Conservation (phyloP, 2,329 filamentous ascomycete species). For the Aspergillus quadrilineatus region DNA sequence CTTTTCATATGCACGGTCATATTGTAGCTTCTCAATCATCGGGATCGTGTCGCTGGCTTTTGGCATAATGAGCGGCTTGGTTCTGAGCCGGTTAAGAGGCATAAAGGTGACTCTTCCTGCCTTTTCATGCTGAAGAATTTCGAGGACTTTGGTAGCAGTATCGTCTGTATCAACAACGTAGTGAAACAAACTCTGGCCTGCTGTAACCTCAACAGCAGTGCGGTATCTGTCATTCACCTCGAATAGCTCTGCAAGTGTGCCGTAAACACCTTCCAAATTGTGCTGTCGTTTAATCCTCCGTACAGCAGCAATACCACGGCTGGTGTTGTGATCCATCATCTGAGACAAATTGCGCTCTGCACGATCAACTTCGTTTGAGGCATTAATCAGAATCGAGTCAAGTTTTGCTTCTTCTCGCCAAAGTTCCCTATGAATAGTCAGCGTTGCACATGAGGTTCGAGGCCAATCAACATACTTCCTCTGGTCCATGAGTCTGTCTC, state of each 20-base stretch:
- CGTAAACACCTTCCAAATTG: slow-evolving; percentile 82
- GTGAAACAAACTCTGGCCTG: slow-evolving; percentile 89
- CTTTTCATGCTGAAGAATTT: slow-evolving; percentile 73
- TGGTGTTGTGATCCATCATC: slow-evolving; percentile 86
- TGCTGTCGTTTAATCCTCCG: slow-evolving; percentile 76
- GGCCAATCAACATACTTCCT: slow-evolving; percentile 61
- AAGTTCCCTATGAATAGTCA: slow-evolving; percentile 52
- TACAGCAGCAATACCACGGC: slow-evolving; percentile 81
- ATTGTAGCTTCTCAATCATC: slow-evolving; percentile 80
- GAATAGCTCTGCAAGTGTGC: slow-evolving; percentile 89
- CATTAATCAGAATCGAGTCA: slow-evolving; percentile 71
- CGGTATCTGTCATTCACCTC: slow-evolving; percentile 81
- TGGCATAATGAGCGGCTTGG: slow-evolving; percentile 72
- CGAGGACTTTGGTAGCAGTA: slow-evolving; percentile 78
- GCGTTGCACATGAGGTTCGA: not conserved
- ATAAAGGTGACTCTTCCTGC: slow-evolving; percentile 92
- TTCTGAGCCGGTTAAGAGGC: slow-evolving; percentile 78
- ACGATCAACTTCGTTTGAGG: slow-evolving; percentile 71
- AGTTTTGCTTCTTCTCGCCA: slow-evolving; percentile 88
- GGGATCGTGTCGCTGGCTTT: slow-evolving; percentile 84
- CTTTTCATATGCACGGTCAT: slow-evolving; percentile 71
- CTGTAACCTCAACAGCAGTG: slow-evolving; percentile 87
- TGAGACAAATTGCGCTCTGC: slow-evolving; percentile 76
- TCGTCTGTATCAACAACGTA: slow-evolving; percentile 91
- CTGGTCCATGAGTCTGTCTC: slow-evolving; percentile 80